Base-by-base conservation (phyloP, 257 asterid species). In the Orobanche coerulescens region DNA sequence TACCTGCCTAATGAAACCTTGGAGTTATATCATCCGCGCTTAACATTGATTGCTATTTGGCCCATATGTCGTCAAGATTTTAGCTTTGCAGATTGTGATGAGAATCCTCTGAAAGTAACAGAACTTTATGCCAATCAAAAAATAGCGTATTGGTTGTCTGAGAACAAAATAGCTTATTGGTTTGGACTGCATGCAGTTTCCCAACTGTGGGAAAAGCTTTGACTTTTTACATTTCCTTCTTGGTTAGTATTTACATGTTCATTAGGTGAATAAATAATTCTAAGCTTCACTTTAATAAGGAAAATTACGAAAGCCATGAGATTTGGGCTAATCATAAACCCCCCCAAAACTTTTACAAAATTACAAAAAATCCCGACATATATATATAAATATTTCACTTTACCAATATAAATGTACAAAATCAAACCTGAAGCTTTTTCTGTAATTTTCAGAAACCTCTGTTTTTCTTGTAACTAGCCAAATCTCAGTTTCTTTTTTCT, bases 81-180 rank as follows among this genome's bases (percentile, higher is more conserved):
- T n/a, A 42, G 14, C 14, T 13, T 11, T 23, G 19, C 24, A 24
- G 54, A 39, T 9, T 10, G 26, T 46, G 31, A 30, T 28, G 18
- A 60, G 40, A 42, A 13, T n/a, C 53, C 15, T 42, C 18, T 14
- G 26, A 7, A 31, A 62, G 46, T 62, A 12, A 19, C 5, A 12
- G 14, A 11, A 62, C 12, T 31, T 18, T 62, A 31, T 20, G 7
- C n/a, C 24, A 19, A 24, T 15, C 13, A 26, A n/a, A n/a, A 61
- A 44, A 16, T 58, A 19, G 24, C 55, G 6, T 30, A 62, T 12
- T 58, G 47, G 39, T 51, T 19, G n/a, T n/a, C n/a, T n/a, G n/a
- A n/a, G n/a, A n/a, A n/a, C n/a, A n/a, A 61, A 44, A 16, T 58
- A 19, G 24, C 55, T 12, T 30, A 62, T 12, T 58, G 47, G 39